Conservation (phyloP, 2,329 filamentous ascomycete genomes). For the Talaromyces amestolkiae region DNA sequence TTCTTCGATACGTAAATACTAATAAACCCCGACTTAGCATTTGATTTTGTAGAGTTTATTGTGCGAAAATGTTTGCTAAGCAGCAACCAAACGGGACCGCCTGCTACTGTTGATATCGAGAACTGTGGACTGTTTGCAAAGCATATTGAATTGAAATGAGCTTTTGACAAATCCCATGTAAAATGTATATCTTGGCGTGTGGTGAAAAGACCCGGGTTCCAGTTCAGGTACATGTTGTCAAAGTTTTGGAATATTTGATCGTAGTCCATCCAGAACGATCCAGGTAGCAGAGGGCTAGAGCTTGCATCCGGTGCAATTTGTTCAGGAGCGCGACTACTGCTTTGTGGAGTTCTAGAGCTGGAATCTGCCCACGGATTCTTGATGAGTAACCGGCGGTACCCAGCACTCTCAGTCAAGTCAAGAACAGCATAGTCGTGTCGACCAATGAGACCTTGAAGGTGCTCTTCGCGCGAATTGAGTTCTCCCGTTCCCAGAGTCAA, state of each 20-base stretch:
- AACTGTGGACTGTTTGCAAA: slow-evolving; percentile 66
- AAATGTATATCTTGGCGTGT: slow-evolving; percentile 88
- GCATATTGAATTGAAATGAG: slow-evolving; percentile 66
- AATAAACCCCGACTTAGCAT: slow-evolving; percentile 70
- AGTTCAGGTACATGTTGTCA: slow-evolving; percentile 94
- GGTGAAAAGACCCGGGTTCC: slow-evolving; percentile 83
- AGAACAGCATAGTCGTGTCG: slow-evolving; percentile 94
- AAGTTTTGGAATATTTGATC: slow-evolving; percentile 88
- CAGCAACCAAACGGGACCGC: slow-evolving; percentile 75
- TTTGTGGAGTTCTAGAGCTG: slow-evolving; percentile 38
- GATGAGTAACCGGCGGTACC: slow-evolving; percentile 69
- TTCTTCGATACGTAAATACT: slow-evolving; percentile 78
- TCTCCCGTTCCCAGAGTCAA: slow-evolving; percentile 88
- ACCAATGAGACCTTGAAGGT: slow-evolving; percentile 74
- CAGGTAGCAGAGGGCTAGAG: slow-evolving; percentile 48
- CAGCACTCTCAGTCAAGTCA: slow-evolving; percentile 65
- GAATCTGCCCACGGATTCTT: slow-evolving; percentile 90
- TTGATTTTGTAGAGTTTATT: slow-evolving; percentile 49
- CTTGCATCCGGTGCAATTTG: slow-evolving; percentile 19
- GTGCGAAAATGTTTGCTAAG: slow-evolving; percentile 82
- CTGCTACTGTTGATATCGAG: slow-evolving; percentile 50
- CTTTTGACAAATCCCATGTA: slow-evolving; percentile 65
- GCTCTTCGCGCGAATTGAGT: slow-evolving; percentile 73
- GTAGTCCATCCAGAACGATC: slow-evolving; percentile 91
- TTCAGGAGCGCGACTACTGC: slow-evolving; percentile 8